A percentile compares a stretch with the other conserved stretches of the same genome.
Conservation (phyloP, 2,329 filamentous ascomycete genomes). For the Epichloe aotearoae region DNA sequence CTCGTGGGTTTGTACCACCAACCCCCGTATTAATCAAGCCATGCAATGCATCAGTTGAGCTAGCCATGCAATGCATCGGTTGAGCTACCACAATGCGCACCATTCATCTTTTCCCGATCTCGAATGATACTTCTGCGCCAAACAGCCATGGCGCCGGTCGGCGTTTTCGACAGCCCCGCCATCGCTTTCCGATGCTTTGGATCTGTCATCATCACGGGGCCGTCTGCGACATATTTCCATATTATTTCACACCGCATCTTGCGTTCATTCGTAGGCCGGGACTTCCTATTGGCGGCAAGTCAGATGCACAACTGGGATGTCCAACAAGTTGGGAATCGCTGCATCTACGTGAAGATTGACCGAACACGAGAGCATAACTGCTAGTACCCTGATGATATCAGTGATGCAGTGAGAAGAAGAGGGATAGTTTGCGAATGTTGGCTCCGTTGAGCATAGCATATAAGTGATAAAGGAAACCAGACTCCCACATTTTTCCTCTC, state of each 20-base stretch:
- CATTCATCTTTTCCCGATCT: neutral
- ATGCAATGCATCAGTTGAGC: conserved; percentile 2
- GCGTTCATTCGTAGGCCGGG: neutral
- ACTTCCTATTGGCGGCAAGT: neutral
- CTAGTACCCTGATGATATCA: neutral
- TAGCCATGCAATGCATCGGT: conserved; percentile 1
- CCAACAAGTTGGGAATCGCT: neutral
- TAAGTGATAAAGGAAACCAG: neutral
- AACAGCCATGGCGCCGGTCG: neutral
- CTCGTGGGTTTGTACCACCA: neutral
- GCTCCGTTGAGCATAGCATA: neutral
- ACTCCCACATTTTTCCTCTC: neutral
- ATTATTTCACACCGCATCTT: neutral
- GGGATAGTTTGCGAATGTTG: neutral
- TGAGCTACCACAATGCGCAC: conserved; percentile 1
- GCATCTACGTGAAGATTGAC: neutral
- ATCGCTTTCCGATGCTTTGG: neutral
- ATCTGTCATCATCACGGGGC: neutral
- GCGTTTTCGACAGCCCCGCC: neutral
- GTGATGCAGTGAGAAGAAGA: neutral
- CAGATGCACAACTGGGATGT: neutral
- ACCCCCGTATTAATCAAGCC: neutral
- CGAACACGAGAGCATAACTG: neutral
- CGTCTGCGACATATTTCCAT: neutral
- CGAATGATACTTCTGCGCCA: neutral